phyloP scores from a whole-genome alignment of 2,329 filamentous ascomycete genomes.

The Monosporascus sp. region DNA sequence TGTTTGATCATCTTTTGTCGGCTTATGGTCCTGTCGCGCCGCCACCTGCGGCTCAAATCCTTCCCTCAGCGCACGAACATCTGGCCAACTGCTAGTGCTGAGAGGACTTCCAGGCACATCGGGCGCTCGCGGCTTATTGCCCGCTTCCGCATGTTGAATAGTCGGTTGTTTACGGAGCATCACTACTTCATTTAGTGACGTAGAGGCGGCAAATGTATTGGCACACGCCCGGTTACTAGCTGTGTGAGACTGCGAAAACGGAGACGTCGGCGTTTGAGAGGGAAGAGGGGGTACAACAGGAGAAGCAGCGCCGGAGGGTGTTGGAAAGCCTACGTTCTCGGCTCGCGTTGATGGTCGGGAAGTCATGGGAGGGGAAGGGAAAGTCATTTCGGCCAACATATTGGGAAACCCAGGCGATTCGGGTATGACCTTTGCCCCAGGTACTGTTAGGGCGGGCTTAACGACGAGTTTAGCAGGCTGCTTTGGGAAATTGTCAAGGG shows the following conservation, averaged over 20 bases:
- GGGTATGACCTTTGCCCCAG: slow-evolving; percentile 11
- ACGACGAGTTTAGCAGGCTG: slow-evolving; percentile 7
- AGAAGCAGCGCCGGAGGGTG: slow-evolving; percentile 2
- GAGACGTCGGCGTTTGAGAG: slow-evolving; percentile 1
- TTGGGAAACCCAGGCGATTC: slow-evolving; percentile 26
- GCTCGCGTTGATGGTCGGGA: slow-evolving; percentile 17
- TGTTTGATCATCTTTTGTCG: not conserved
- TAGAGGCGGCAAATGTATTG: slow-evolving; percentile 7
- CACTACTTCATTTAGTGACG: slow-evolving; percentile 19
- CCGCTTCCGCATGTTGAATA: not conserved
- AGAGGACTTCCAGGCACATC: not conserved
- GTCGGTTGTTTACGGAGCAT: slow-evolving; percentile 11
- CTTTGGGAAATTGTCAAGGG: not conserved
- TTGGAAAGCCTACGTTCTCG: slow-evolving; percentile 6
- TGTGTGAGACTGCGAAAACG: slow-evolving; percentile 12
- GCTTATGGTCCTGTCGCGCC: not conserved
- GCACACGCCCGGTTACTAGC: slow-evolving; percentile 17
- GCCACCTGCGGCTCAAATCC: not conserved
- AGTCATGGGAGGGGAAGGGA: slow-evolving; percentile 17
- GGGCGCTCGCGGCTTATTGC: not conserved
- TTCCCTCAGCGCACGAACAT: not conserved
- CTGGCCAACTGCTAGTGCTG: not conserved
- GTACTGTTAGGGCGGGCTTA: slow-evolving; percentile 12
- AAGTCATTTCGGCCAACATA: slow-evolving; percentile 23
- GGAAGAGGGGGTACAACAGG: not conserved